Conservation (phyloP, 306 rosid genomes). For the Luffa acutangula region DNA sequence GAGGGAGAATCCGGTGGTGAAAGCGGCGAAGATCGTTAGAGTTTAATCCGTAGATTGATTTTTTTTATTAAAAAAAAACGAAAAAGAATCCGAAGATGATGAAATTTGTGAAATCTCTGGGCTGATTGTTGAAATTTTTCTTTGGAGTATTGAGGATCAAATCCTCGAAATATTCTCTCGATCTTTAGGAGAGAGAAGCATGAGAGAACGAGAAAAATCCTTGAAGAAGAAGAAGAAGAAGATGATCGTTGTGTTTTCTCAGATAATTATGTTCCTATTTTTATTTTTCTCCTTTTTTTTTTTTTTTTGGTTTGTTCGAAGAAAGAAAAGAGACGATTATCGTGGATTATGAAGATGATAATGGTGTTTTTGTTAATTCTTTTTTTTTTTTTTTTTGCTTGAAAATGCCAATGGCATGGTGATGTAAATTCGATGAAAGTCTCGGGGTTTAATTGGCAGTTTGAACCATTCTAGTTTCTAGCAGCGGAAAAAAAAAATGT, state of each 20-base stretch:
- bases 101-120: neutral
- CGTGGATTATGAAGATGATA: neutral
- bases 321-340: neutral
- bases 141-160: neutral
- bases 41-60: conserved; percentile 34
- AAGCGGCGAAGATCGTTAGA: conserved; percentile 77
- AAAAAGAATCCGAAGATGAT: neutral
- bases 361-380: neutral
- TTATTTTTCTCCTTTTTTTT: neutral
- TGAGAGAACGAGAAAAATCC: conserved; percentile 10
- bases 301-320: conserved; percentile 17
- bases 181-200: neutral
- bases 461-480: neutral
- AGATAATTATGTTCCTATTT: conserved; percentile 28
- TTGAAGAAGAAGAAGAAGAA: conserved; percentile 10
- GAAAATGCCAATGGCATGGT: neutral
- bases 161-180: conserved; percentile 5
- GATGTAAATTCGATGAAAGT: neutral
- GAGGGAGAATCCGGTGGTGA: conserved; percentile 82
- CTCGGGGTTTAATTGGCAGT: neutral
- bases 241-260: conserved; percentile 18
- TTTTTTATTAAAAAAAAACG: neutral
- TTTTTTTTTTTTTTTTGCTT: neutral
- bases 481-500: neutral
- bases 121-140: conserved; percentile 4